Conservation (phyloP, 805 yeast species). For the Schwanniomyces sp. region DNA sequence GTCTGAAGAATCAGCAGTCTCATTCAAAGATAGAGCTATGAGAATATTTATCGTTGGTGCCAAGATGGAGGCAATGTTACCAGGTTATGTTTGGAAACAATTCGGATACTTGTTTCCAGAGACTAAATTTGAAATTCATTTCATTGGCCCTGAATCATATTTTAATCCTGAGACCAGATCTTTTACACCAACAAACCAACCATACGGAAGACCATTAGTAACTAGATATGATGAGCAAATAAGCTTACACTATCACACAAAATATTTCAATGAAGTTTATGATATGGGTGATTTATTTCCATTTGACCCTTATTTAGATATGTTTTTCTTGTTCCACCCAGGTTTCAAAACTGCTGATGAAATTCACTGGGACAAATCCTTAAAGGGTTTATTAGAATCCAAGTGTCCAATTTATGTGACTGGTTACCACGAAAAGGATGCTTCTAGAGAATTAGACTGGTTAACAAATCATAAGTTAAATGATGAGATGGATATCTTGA, state of each 20-base stretch:
- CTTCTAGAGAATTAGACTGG: conserved; percentile 69
- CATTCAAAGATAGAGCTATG: conserved; percentile 81
- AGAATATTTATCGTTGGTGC: conserved; percentile 90
- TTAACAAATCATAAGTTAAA: conserved; percentile 56
- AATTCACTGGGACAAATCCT: conserved; percentile 79
- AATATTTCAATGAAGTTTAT: conserved; percentile 87
- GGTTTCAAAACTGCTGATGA: conserved; percentile 84
- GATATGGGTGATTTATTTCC: conserved; percentile 95
- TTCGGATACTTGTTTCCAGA: conserved; percentile 82
- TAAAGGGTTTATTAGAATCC: conserved; percentile 86
- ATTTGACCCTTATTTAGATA: conserved; percentile 93
- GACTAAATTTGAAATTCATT: conserved; percentile 79
- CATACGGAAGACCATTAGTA: conserved; percentile 60
- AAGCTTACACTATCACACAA: conserved; percentile 79
- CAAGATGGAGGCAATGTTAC: conserved; percentile 89
- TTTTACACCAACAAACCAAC: conserved; percentile 54
- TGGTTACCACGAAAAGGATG: conserved; percentile 80
- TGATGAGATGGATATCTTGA: conserved; percentile 77
- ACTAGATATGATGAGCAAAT: conserved; percentile 73
- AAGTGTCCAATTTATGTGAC: conserved; percentile 92
- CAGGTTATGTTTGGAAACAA: conserved; percentile 95
- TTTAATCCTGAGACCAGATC: conserved; percentile 67
- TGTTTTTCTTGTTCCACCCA: conserved; percentile 93
- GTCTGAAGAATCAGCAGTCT: conserved; percentile 48
- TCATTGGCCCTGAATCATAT: conserved; percentile 90